Base-by-base conservation (phyloP, 129 eudicot species). In the Lactuca saligna region DNA sequence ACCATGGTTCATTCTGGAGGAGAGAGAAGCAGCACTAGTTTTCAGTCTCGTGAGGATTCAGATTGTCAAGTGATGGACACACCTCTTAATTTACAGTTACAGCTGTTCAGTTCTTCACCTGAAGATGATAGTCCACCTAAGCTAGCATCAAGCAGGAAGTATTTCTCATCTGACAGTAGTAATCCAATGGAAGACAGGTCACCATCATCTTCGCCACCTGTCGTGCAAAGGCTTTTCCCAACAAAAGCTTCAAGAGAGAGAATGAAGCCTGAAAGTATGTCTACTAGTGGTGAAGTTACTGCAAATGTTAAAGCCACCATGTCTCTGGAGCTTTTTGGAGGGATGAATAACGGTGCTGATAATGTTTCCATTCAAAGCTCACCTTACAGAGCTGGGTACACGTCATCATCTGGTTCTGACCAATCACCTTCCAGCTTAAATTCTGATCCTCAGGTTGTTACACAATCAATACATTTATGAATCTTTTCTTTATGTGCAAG, bases 391-490 rank as follows among this genome's bases (percentile, higher is more conserved):
- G 95, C 91, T 59, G 91, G 95, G 61, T 86, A 84, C 70, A 72
- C 91, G 56, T 88, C 96, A 15, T 88, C 97, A 46, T 84, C 96
- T 69, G 93, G 88, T 7, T 92, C 98, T 20, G 96, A 92, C 75
- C 89, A 86, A 74, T 92, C 98, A 15, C 94, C 96, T 7, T 81
- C 98, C 57, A 92, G 91, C 76, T 82, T 77, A 51, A 82, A 79
- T 77, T 92, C 96, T 17, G 98, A 86, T 84, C 80, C 91, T 66
- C 94, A 86, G 98, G 98, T 91, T 82, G 33, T 62, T 61, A 56
- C 58, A 46, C 7, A 35, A 59, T 17, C 5, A 56, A 60, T 73
- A 41, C 6, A 13, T 51, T 25, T 14, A 6, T 5, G 14, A 16
- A 44, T 11, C 3, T 7, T 17, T 59, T 34, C 67, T 58, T 31